Evolutionary conservation across 345 rosid species (phyloP).

Genomic region (Rhizophora apiculata): DNA sequence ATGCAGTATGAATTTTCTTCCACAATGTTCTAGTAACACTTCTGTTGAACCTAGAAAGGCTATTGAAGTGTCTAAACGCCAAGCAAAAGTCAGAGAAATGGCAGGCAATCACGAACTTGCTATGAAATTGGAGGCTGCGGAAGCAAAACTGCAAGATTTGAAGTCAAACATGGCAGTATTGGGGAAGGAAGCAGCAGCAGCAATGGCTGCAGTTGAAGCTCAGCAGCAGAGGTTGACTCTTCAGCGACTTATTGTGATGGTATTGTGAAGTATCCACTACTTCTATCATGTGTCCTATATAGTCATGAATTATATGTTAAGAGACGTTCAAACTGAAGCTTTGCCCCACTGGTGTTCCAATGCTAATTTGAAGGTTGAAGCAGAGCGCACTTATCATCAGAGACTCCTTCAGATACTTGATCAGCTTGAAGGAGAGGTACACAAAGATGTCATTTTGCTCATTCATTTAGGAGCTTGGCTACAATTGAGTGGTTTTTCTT

Average conservation of each 20-base stretch:
- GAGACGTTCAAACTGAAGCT: constrained; percentile 10
- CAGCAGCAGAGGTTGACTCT: constrained; percentile 88
- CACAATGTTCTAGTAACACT: constrained; percentile 9
- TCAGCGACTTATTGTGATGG: constrained; percentile 87
- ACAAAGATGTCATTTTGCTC: constrained; percentile 3
- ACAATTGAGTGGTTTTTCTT: not conserved
- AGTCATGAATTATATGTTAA: not conserved
- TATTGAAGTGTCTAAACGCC: constrained; percentile 78
- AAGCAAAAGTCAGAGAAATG: constrained; percentile 68
- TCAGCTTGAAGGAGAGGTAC: constrained; percentile 74
- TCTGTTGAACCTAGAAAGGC: constrained; percentile 58
- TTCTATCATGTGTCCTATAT: constrained; percentile 7
- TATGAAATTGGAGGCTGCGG: constrained; percentile 73
- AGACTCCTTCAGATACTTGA: constrained; percentile 79
- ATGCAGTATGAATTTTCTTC: not conserved
- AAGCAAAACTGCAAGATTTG: constrained; percentile 70
- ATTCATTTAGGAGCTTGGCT: not conserved
- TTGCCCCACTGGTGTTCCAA: constrained; percentile 15
- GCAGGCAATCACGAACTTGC: constrained; percentile 58
- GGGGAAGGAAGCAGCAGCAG: constrained; percentile 85
- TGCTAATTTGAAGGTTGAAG: constrained; percentile 59
- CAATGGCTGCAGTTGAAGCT: constrained; percentile 86
- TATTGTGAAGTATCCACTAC: constrained; percentile 27
- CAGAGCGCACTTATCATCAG: constrained; percentile 73
- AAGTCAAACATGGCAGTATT: constrained; percentile 62